Conservation (phyloP, 2,329 filamentous ascomycete genomes). For the Fusarium sororula region DNA sequence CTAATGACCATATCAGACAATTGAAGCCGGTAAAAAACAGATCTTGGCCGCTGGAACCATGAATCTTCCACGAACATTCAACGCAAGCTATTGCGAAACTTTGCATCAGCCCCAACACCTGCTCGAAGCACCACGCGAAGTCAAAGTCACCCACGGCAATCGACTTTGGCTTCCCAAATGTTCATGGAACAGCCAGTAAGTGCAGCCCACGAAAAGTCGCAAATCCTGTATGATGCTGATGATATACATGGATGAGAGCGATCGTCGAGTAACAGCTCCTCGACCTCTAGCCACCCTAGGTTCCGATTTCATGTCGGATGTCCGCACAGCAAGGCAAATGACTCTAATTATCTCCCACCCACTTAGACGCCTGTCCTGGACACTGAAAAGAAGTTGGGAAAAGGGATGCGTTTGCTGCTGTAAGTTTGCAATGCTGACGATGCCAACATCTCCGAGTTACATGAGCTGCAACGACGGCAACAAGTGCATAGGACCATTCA, state of each 20-base stretch:
- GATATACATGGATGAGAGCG: neutral
- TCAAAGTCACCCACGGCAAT: neutral
- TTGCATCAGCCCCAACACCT: neutral
- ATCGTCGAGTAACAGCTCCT: neutral
- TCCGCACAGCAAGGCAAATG: neutral
- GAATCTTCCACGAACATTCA: accelerated
- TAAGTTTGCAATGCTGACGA: neutral
- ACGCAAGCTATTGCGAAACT: neutral
- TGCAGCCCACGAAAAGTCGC: accelerated
- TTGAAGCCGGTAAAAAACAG: accelerated
- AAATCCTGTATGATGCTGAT: neutral
- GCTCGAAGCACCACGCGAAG: neutral
- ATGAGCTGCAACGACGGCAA: neutral
- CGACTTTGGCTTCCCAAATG: neutral
- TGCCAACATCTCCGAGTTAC: neutral
- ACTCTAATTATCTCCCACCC: neutral
- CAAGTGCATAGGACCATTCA: no score
- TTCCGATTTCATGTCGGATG: neutral
- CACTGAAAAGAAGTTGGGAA: neutral
- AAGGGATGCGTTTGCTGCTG: accelerated
- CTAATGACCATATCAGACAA: neutral
- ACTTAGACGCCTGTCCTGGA: neutral
- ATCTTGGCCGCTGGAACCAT: accelerated
- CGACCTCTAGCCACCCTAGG: neutral
- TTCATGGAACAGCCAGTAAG: neutral